phyloP scores from a whole-genome alignment of 139 green algal genomes.

The Chlamydomonas sphaeroides region DNA sequence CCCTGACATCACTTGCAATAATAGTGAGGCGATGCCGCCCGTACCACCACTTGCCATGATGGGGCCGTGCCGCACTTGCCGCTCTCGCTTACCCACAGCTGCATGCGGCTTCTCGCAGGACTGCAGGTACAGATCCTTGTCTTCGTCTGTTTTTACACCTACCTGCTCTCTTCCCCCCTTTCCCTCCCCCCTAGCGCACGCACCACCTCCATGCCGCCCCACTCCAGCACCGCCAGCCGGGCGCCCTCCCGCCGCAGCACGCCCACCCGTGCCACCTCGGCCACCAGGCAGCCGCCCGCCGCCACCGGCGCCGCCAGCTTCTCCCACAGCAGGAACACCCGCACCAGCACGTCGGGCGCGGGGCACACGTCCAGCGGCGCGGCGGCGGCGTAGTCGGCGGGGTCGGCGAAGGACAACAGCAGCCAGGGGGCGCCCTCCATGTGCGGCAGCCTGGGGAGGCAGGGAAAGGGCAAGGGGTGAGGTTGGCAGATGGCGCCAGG shows the following conservation, averaged over 20 bases:
- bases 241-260: background rate
- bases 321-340: constrained; percentile 13
- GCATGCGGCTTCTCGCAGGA: no score
- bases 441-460: background rate
- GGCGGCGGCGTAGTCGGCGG: background rate
- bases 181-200: no score
- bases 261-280: background rate
- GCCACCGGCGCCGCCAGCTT: constrained; percentile 1
- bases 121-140: no score
- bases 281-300: background rate
- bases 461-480: no score
- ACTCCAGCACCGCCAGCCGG: background rate
- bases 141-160: no score
- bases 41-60: no score
- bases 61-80: no score
- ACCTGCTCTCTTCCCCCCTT: no score
- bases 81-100: no score
- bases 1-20: no score
- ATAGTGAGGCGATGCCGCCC: no score
- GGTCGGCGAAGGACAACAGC: constrained; percentile 5
- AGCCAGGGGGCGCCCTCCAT: constrained; percentile 19
- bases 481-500: no score
- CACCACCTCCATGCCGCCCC: constrained; percentile 1
- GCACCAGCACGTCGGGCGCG: constrained; percentile 6
- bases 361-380: background rate